Evolutionary conservation across 2,329 filamentous ascomycete species (phyloP), one percentile per base, ranked within the genome.

Genomic region (Tolypocladium ophioglossoides): DNA sequence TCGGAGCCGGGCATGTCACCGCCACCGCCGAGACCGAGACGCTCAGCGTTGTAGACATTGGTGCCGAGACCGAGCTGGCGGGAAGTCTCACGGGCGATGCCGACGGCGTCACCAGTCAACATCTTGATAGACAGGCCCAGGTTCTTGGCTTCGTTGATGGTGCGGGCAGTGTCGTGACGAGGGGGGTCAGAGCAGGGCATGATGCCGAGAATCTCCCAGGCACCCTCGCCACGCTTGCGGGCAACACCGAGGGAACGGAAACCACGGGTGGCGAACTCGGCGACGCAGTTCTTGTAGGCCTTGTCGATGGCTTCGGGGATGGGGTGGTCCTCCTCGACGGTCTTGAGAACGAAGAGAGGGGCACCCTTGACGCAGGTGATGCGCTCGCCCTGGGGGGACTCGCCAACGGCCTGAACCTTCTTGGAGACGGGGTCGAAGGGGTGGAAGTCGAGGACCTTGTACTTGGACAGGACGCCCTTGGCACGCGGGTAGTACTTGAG

Each of bases 111-210:
- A 80, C 90, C 90, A 74, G 91, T 95, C 75, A 95, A 82, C 89
- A 95, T 95, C 81, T 95, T 95, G 75, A 95, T 91, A 62, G 87
- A 91, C 58, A 95, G 79, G 78, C 90, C 90, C 56, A 95, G 83
- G 59, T 78, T 80, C 79, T 94, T 92, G 66, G 90, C 90, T 74
- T 95, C 90, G 71, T 88, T 86, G 75, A 95, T 88, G 58, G 91
- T 95, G 71, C 89, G 88, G 65, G 85, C 89, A 63, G 91, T 95
- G 68, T 95, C 90, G 76, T 95, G 85, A 67, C 91, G 88, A 63
- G 90, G 90, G 64, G 91, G 91, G 71, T 95, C 90, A 64, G 86
- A 89, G 80, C 90, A 95, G 67, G 91, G 90, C 88, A 95, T 92
- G 66, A 96, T 95, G 66, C 90, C 90, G 63, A 96, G 84, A 63